Conservation (phyloP, 768 basidiomycete species). For the Lentinus brumalis region DNA sequence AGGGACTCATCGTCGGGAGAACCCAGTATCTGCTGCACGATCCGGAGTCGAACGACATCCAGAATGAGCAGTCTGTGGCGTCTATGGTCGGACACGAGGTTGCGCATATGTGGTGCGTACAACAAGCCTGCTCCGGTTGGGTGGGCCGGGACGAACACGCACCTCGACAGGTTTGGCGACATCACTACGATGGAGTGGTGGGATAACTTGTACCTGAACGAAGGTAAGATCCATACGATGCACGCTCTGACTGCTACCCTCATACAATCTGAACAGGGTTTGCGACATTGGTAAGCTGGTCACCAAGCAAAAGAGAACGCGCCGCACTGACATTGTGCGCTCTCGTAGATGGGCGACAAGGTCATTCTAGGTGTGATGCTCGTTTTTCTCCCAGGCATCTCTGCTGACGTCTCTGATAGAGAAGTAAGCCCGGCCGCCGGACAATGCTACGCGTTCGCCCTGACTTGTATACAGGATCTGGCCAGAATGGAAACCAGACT, state of each 20-base stretch:
- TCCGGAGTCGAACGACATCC: constrained; percentile 69
- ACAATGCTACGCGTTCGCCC: not conserved
- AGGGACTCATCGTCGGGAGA: constrained; percentile 52
- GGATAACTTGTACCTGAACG: constrained; percentile 83
- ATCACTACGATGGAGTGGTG: constrained; percentile 96
- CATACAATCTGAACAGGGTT: constrained; percentile 50
- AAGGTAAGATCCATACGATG: constrained; percentile 45
- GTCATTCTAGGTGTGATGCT: constrained; percentile 62
- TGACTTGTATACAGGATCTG: constrained; percentile 49
- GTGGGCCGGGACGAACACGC: too few species aligned
- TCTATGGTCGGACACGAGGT: constrained; percentile 83
- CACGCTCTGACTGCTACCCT: too few species aligned
- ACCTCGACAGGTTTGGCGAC: constrained; percentile 75
- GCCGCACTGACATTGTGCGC: not conserved
- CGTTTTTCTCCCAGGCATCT: constrained; percentile 17
- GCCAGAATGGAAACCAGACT: constrained; percentile 87
- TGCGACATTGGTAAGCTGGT: constrained; percentile 61
- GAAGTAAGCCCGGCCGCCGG: constrained; percentile 36
- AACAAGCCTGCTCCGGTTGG: not conserved
- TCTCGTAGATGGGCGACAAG: constrained; percentile 78
- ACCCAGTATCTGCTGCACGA: constrained; percentile 82
- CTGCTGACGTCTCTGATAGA: constrained; percentile 36
- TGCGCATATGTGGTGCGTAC: constrained; percentile 71
- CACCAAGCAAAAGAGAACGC: not conserved
- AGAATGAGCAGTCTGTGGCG: constrained; percentile 77